Percentiles rank a stretch among this genome's conserved stretches.
These are phyloP conservation scores for Blastomyces gilchristii DNA, from an alignment of 2,329 filamentous ascomycete species.

Conservation along the genomic window DNA sequence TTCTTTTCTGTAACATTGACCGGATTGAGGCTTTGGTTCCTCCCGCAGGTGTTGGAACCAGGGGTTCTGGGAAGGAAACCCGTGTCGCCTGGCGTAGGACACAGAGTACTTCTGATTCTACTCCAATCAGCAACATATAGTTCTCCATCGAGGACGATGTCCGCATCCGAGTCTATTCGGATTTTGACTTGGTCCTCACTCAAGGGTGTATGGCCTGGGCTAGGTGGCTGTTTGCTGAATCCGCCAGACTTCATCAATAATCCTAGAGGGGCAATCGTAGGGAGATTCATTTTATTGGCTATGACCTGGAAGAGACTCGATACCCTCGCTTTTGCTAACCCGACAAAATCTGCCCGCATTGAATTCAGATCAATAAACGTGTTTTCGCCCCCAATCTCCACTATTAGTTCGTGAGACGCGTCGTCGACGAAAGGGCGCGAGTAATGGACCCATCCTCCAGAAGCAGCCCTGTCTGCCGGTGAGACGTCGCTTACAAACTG, in stretches of 20 bases:
- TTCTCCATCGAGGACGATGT: constrained; percentile 34
- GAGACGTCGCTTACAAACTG: constrained; percentile 48
- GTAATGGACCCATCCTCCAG: constrained; percentile 59
- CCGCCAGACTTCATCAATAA: constrained; percentile 58
- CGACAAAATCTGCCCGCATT: constrained; percentile 61
- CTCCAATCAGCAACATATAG: constrained; percentile 16
- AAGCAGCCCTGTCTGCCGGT: constrained; percentile 14
- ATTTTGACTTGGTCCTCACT: constrained; percentile 61
- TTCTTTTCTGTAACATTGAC: not conserved
- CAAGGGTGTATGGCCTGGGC: constrained; percentile 58
- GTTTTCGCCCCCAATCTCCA: constrained; percentile 65
- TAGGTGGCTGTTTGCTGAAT: constrained; percentile 50
- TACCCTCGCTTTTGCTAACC: constrained; percentile 58
- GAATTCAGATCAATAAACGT: constrained; percentile 47
- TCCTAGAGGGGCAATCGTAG: constrained; percentile 49
- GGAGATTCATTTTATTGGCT: constrained; percentile 66
- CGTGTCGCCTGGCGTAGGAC: not conserved
- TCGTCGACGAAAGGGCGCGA: constrained; percentile 79
- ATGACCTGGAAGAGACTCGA: constrained; percentile 67
- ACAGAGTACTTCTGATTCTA: not conserved
- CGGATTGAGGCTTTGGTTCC: not conserved
- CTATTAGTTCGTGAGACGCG: constrained; percentile 58
- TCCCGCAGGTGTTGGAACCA: not conserved
- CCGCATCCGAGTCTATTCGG: constrained; percentile 44
- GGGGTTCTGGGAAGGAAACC: not conserved